Conservation (phyloP, 441 rosid species). For the Rhodomyrtus psidioides region DNA sequence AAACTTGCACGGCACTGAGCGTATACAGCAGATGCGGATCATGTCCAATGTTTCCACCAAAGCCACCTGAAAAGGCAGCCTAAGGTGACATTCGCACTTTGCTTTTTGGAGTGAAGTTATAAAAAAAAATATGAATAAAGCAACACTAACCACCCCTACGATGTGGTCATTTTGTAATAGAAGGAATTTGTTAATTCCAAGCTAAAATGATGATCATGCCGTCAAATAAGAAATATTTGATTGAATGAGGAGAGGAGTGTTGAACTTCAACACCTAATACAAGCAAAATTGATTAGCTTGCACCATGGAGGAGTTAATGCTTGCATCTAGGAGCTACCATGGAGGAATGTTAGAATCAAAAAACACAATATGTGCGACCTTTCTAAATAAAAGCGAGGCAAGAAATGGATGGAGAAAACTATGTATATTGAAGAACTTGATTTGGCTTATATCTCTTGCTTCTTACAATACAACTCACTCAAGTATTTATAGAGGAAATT, state of each 20-base stretch:
- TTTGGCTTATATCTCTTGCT: too few relatives aligned
- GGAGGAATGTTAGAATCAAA: too few relatives aligned
- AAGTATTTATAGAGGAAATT: too few relatives aligned
- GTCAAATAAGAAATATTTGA: neutral
- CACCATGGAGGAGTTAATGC: too few relatives aligned
- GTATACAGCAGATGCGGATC: conserved; percentile 84
- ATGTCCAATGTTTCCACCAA: conserved; percentile 84
- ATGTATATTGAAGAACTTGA: too few relatives aligned
- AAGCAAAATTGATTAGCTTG: too few relatives aligned
- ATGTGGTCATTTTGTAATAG: neutral
- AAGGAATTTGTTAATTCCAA: neutral
- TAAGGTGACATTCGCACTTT: neutral
- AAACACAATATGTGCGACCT: too few relatives aligned
- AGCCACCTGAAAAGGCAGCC: conserved; percentile 54
- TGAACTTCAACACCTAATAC: too few relatives aligned
- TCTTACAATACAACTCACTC: too few relatives aligned
- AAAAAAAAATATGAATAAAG: neutral
- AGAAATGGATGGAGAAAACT: too few relatives aligned
- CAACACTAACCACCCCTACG: neutral
- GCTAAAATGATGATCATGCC: neutral
- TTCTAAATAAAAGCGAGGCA: too few relatives aligned
- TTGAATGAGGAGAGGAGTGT: neutral
- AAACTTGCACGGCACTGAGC: conserved; percentile 81
- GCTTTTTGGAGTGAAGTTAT: neutral
- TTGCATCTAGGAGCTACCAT: too few relatives aligned